A percentile compares a stretch with the other conserved stretches of the same genome.
Conservation (phyloP, 495 filamentous ascomycete genomes). For the Lentithecium fluviatile region DNA sequence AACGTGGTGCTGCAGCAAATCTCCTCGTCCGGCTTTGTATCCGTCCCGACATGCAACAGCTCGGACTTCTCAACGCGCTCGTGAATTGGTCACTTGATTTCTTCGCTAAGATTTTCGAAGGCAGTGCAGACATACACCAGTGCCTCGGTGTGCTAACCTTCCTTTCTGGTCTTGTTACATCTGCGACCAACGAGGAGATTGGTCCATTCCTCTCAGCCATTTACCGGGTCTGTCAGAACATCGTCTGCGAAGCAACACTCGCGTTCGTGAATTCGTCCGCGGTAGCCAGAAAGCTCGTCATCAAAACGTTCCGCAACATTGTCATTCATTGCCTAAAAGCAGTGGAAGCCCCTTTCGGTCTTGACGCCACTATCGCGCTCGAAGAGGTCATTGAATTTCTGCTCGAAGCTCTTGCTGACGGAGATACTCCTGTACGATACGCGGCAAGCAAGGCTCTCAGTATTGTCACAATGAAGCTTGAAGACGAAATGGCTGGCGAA, state of each 20-base stretch:
- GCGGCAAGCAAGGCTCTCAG: conserved; percentile 91
- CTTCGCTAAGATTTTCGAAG: conserved; percentile 46
- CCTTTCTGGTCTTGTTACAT: conserved; percentile 66
- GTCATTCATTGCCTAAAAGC: conserved; percentile 59
- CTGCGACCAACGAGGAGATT: conserved; percentile 56
- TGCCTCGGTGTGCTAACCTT: conserved; percentile 74
- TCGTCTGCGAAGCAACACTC: conserved; percentile 45
- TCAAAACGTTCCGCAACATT: conserved; percentile 78
- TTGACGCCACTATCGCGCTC: conserved; percentile 43
- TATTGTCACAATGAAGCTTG: conserved; percentile 74
- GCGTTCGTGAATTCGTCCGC: conserved; percentile 64
- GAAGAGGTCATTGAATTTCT: conserved; percentile 74
- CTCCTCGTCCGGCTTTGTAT: conserved; percentile 80
- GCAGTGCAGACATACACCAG: conserved; percentile 52
- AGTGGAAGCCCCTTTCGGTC: conserved; percentile 30
- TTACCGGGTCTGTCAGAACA: conserved; percentile 53
- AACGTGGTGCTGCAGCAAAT: conserved; percentile 77
- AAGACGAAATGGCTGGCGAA: conserved; percentile 74
- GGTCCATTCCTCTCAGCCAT: conserved; percentile 51
- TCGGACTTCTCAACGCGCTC: conserved; percentile 65
- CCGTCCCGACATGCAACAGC: conserved; percentile 79
- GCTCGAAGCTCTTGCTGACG: conserved; percentile 68
- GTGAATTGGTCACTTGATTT: conserved; percentile 65
- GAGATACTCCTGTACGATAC: conserved; percentile 84
- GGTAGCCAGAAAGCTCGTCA: conserved; percentile 70